A percentile compares a stretch with the other conserved stretches of the same genome.
phyloP scores from a whole-genome alignment of 805 yeast species.

The Hanseniaspora pseudoguilliermondii region DNA sequence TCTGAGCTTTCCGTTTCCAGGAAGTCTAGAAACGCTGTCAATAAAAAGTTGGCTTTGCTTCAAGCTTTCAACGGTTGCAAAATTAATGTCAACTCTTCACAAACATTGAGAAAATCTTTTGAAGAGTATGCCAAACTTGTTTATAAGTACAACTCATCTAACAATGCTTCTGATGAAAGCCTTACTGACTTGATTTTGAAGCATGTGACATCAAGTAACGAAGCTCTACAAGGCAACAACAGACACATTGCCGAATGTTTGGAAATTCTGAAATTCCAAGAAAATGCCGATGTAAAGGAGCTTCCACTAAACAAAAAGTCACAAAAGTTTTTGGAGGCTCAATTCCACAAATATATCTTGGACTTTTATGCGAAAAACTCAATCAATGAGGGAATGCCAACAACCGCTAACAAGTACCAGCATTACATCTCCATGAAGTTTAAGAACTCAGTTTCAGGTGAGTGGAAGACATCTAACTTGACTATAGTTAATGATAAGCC shows the following conservation, averaged over 20 bases:
- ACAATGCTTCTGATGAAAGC: conserved; percentile 24
- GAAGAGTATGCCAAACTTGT: conserved; percentile 64
- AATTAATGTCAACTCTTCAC: conserved; percentile 34
- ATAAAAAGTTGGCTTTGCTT: conserved; percentile 22
- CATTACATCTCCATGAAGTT: conserved; percentile 42
- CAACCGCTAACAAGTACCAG: conserved; percentile 57
- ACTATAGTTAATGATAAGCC: conserved; percentile 71
- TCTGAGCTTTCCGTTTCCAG: conserved; percentile 18
- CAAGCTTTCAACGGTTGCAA: conserved; percentile 22
- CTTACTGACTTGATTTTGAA: neutral
- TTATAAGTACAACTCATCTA: conserved; percentile 53
- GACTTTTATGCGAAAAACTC: conserved; percentile 45
- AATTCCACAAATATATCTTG: conserved; percentile 65
- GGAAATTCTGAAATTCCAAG: conserved; percentile 43
- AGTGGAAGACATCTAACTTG: conserved; percentile 42
- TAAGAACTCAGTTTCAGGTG: conserved; percentile 30
- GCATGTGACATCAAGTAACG: neutral
- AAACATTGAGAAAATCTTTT: conserved; percentile 40
- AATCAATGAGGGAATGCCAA: conserved; percentile 53
- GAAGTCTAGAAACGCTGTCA: conserved; percentile 19
- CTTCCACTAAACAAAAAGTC: conserved; percentile 9
- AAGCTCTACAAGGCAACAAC: conserved; percentile 42
- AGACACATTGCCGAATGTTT: conserved; percentile 65
- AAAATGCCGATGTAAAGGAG: neutral
- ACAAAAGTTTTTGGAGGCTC: conserved; percentile 50